These are phyloP conservation scores for Aspergillus incahuasiensis DNA, from an alignment of 495 filamentous ascomycete species.

Conservation along the genomic window DNA sequence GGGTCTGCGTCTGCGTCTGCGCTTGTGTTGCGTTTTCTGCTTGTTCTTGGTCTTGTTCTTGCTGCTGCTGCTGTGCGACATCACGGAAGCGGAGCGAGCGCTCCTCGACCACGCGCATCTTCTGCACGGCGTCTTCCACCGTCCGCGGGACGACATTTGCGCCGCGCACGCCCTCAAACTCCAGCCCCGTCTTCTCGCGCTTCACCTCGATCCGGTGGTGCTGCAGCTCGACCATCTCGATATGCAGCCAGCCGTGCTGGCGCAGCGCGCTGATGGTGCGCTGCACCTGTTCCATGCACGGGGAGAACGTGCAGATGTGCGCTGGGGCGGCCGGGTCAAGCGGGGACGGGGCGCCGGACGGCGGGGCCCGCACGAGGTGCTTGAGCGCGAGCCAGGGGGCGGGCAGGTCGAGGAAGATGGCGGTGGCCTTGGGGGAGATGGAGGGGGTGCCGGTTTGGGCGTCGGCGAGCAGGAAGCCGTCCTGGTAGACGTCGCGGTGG, in stretches of 20 bases:
- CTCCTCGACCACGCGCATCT: slow-evolving; percentile 68
- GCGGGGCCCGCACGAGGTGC: slow-evolving; percentile 64
- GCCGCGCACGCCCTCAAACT: slow-evolving; percentile 54
- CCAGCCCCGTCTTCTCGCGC: slow-evolving; percentile 70
- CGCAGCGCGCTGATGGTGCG: slow-evolving; percentile 75
- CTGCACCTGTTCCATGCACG: slow-evolving; percentile 93
- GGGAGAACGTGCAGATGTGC: slow-evolving; percentile 88
- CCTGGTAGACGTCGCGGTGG: slow-evolving; percentile 84
- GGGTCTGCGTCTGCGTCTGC: neutral
- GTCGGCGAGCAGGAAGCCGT: slow-evolving; percentile 65
- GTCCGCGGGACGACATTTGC: slow-evolving; percentile 56
- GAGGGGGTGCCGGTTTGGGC: slow-evolving; percentile 28
- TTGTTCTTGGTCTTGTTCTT: slow-evolving; percentile 3
- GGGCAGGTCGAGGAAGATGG: slow-evolving; percentile 88
- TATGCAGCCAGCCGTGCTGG: slow-evolving; percentile 78
- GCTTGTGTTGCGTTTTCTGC: slow-evolving; percentile 17
- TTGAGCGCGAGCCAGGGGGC: slow-evolving; percentile 88
- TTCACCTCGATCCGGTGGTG: slow-evolving; percentile 74
- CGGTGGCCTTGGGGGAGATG: slow-evolving; percentile 60
- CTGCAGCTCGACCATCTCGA: slow-evolving; percentile 83
- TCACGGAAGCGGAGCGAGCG: slow-evolving; percentile 53
- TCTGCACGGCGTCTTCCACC: slow-evolving; percentile 71
- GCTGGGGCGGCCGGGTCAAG: slow-evolving; percentile 63
- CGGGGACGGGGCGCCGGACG: slow-evolving; percentile 47
- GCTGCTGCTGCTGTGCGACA: slow-evolving; percentile 11